Evolutionary conservation across 1,139 yeast genomes (phyloP).

Genomic region (Arxiozyma telluris): DNA sequence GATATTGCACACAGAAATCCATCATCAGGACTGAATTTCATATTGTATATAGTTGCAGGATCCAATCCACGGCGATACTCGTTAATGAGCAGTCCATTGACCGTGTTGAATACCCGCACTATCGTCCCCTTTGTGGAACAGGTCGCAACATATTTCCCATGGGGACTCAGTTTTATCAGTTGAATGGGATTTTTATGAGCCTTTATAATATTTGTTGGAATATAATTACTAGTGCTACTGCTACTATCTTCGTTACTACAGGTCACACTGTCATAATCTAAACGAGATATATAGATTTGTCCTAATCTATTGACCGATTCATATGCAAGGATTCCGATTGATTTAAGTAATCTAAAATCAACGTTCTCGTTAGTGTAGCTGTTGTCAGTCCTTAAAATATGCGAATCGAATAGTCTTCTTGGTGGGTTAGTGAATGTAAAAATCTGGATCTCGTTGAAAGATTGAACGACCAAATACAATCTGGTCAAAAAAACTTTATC

Average conservation of each 20-base stretch:
- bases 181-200: conserved; percentile 73
- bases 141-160: conserved; percentile 77
- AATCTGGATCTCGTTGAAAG: conserved; percentile 58
- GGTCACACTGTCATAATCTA: conserved; percentile 55
- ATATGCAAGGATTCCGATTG: conserved; percentile 1
- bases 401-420: not conserved
- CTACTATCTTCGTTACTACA: conserved; percentile 40
- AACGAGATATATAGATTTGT: conserved; percentile 71
- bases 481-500: conserved; percentile 67
- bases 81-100: conserved; percentile 59
- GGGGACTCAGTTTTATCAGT: conserved; percentile 55
- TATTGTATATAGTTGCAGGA: conserved; percentile 67
- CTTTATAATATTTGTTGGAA: conserved; percentile 44
- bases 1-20: conserved; percentile 73
- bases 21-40: conserved; percentile 75
- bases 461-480: conserved; percentile 62
- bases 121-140: conserved; percentile 86
- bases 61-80: conserved; percentile 89
- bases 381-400: not conserved
- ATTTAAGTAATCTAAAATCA: conserved; percentile 16
- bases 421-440: conserved; percentile 23
- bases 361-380: conserved; percentile 4
- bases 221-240: conserved; percentile 9
- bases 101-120: conserved; percentile 67
- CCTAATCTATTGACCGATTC: conserved; percentile 37